These are phyloP conservation scores for Phaeosphaeria sp. DNA, from an alignment of 2,329 filamentous ascomycete genomes.

Conservation along the genomic window DNA sequence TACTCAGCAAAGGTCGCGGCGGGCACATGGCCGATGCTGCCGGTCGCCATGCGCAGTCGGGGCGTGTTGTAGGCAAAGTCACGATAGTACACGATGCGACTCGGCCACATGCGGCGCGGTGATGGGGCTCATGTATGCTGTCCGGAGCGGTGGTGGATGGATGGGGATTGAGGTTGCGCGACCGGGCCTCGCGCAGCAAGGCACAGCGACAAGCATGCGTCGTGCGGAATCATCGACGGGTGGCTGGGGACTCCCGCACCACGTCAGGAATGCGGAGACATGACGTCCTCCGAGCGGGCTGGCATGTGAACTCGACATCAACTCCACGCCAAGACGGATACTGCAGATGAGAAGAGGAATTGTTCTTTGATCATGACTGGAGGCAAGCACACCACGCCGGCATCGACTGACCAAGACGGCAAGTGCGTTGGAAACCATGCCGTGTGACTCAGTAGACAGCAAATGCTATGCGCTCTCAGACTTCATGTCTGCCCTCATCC, in stretches of 20 bases:
- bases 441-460: too few relatives aligned
- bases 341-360: too few relatives aligned
- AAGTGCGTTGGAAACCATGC: too few relatives aligned
- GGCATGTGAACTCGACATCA: too few relatives aligned
- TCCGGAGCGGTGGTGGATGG: conserved; percentile 2
- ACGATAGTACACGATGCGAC: conserved; percentile 44
- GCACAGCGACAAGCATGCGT: not conserved
- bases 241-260: not conserved
- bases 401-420: too few relatives aligned
- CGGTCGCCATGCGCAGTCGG: conserved; percentile 54
- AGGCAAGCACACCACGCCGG: too few relatives aligned
- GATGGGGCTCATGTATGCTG: conserved; percentile 31
- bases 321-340: not conserved
- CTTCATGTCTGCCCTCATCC: too few relatives aligned
- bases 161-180: too few relatives aligned
- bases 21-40: conserved; percentile 55
- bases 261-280: not conserved
- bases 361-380: too few relatives aligned
- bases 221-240: not conserved
- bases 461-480: too few relatives aligned
- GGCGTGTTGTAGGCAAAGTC: conserved; percentile 54
- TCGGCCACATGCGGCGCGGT: conserved; percentile 47
- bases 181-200: not conserved
- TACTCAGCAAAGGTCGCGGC: conserved; percentile 62
- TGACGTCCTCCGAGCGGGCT: not conserved